Evolutionary conservation across 1,139 yeast species (phyloP), one percentile per base, ranked within the genome.

Genomic region (Nakaseomyces nivariensis): DNA sequence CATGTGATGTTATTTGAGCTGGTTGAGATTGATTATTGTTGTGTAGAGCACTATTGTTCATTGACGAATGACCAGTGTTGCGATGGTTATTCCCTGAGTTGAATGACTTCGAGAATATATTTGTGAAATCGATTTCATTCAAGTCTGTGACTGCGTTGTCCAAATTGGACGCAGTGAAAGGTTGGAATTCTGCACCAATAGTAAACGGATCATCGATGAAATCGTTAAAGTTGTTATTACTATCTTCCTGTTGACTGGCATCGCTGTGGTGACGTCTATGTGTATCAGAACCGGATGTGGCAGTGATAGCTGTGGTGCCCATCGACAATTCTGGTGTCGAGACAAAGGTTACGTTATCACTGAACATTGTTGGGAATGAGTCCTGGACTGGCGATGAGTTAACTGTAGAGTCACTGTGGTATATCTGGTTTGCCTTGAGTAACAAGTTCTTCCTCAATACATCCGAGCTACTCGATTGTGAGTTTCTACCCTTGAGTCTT

Each of bases 41-140:
- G 22, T 17, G 22, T 17, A 17, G 22, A 17, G 22, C 22, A 17
- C 22, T 17, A 17, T 17, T 33, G 13, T 33, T 33, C 13, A 11
- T 11, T 5, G 36, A 33, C 6, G 36, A 33, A 11, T 10, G 13
- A 5, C 36, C 36, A 33, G 31, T 9, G 3, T 9, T 9, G 31
- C 36, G 7, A n/a, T 33, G n/a, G 10, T 36, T 13, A 5, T 36
- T 31, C 6, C 24, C 44, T 5, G 32, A 2, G 10, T n/a, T 26
- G 13, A 48, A 41, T 3, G 61, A 55, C 36, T 56, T 60, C 10
- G 60, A 54, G 51, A 66, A 66, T 11, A 65, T 53, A 40, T 63
- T 61, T 7, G 69, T 66, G 42, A 66, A 66, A 53, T 66, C 69
- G 32, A 66, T 61, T 50, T 64, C 68, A 49, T 63, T 58, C 29